phyloP scores from a whole-genome alignment of 73 alveolate genomes.

The Vitrella brassicaformis region DNA sequence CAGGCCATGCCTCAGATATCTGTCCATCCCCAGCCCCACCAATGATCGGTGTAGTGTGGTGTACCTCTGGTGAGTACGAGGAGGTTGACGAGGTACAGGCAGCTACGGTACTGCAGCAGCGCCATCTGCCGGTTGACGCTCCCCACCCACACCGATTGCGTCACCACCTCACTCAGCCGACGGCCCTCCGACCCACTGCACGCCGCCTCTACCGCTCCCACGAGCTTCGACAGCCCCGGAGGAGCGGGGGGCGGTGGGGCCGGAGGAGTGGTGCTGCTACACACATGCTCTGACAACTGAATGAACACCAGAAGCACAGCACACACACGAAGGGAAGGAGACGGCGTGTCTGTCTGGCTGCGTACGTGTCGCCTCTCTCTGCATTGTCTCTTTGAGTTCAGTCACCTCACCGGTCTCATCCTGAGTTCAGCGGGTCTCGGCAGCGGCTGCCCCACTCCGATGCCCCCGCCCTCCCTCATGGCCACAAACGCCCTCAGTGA shows the following conservation, averaged over 20 bases:
- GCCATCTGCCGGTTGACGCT: conserved; percentile 2
- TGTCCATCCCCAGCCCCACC: background rate
- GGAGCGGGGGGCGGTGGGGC: background rate
- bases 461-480: background rate
- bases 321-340: background rate
- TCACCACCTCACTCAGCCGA: conserved; percentile 4
- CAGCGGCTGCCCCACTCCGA: background rate
- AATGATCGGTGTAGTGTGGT: no score
- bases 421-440: no score
- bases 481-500: conserved; percentile 3
- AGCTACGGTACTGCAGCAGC: conserved; percentile 5
- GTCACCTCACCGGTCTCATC: no score
- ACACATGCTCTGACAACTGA: background rate
- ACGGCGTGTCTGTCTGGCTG: background rate
- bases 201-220: background rate
- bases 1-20: background rate
- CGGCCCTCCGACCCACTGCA: background rate
- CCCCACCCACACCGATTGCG: background rate
- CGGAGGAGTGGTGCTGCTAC: background rate
- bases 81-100: conserved; percentile 7
- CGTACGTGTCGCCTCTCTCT: background rate
- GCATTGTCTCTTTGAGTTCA: background rate
- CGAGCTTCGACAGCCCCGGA: background rate
- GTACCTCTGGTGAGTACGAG: background rate
- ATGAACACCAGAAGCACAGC: background rate